Evolutionary conservation across 1,284 basidiomycete species (phyloP).

Genomic region (Uromyces viciae-fabae): DNA sequence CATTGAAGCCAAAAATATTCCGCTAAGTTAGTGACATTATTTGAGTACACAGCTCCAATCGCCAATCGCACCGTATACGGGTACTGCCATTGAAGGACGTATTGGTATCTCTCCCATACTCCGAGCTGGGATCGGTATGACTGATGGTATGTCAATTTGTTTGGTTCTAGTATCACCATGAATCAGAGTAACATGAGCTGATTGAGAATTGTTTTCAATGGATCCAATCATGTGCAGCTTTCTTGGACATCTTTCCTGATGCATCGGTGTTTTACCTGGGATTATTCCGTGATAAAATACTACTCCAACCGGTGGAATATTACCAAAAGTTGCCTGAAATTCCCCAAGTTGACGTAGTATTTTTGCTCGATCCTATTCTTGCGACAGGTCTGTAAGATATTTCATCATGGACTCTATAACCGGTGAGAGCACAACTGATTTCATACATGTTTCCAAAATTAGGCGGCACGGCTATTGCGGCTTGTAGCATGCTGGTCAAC

Average conservation of each 20-base stretch:
- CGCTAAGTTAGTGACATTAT: not conserved
- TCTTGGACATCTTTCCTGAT: slow-evolving; percentile 75
- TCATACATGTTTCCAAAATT: no score
- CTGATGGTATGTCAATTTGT: slow-evolving; percentile 62
- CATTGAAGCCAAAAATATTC: not conserved
- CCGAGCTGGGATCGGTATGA: slow-evolving; percentile 90
- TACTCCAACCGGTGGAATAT: slow-evolving; percentile 90
- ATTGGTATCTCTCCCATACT: slow-evolving; percentile 86
- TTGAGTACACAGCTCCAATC: slow-evolving; percentile 52
- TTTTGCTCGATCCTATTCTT: slow-evolving; percentile 79
- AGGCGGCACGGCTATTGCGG: slow-evolving; percentile 47
- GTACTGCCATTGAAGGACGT: slow-evolving; percentile 58
- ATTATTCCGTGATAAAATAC: slow-evolving; percentile 81
- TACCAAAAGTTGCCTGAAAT: slow-evolving; percentile 82
- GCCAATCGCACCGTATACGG: slow-evolving; percentile 56
- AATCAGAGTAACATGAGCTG: not conserved
- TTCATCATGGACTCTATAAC: not conserved
- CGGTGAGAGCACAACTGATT: slow-evolving; percentile 53
- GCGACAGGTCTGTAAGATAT: slow-evolving; percentile 65
- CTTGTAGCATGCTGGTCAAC: slow-evolving; percentile 53
- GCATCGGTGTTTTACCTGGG: slow-evolving; percentile 88
- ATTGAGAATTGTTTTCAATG: not conserved
- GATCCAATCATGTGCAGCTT: slow-evolving; percentile 50
- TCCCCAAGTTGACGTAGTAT: slow-evolving; percentile 74
- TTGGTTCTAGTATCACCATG: not conserved